Evolutionary conservation across 495 filamentous ascomycete genomes (phyloP), one percentile per base, ranked within the genome.

Genomic region (Xylaria longipes): DNA sequence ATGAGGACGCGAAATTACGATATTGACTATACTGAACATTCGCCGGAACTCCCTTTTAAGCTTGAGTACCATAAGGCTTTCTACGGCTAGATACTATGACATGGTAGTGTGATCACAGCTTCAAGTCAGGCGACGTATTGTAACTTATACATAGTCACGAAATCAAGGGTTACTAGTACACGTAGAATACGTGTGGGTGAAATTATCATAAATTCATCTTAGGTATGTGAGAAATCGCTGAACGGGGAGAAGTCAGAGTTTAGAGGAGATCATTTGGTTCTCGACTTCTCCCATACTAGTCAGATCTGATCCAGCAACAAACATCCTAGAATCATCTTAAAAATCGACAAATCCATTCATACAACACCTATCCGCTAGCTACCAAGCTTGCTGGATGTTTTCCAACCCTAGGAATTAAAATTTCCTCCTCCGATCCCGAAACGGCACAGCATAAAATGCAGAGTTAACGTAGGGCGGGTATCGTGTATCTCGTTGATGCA

Each of bases 401-500:
- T 12, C 45, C 31, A 65, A 35, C 14, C 63, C 29, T 20, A 37
- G 45, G 45, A 27, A 52, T 65, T 37, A 37, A 37, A 5, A 1
- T 37, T 14, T 45, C 20, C 41, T 29, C 45, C 17, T 20, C 25
- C 7, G 33, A 60, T 64, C 39, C 29, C 63, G 33, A 50, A 57
- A 68, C 20, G 27, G 39, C 60, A 27, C 7, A n/a, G 52, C 41
- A 60, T 46, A 22, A 41, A 69, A 61, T 60, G 67, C 67, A 68
- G 7, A 58, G 50, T 58, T 43, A 60, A 60, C 31, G 37, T 45
- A 15, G 33, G 58, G 8, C 57, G 68, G 57, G 68, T 70, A 70
- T 70, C 68, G 58, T 64, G 35, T 56, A n/a, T 54, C 33, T 62
- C 57, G 45, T 70, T 25, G 48, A 67, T 70, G 68, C 60, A 64